Conservation (phyloP, 495 filamentous ascomycete species). For the Podospora sp. region DNA sequence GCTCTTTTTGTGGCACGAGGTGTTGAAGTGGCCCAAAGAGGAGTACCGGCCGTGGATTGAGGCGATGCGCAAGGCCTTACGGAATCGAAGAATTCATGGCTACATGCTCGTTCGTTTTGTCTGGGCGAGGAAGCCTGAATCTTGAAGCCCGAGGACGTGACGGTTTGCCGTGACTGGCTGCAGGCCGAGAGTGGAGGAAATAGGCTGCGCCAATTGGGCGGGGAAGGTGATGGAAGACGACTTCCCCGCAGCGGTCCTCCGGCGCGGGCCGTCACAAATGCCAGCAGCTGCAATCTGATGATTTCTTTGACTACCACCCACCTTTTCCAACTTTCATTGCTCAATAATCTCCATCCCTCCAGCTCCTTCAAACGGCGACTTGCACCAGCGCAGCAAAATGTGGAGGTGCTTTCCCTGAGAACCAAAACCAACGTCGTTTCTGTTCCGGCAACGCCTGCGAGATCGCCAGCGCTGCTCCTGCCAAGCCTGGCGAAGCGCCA, state of each 20-base stretch:
- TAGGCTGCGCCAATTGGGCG: neutral
- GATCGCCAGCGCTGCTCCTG: neutral
- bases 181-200: neutral
- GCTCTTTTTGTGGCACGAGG: constrained; percentile 9
- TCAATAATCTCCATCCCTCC: neutral
- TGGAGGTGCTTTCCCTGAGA: neutral
- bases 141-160: neutral
- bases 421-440: neutral
- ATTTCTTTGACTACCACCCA: neutral
- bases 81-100: constrained; percentile 9
- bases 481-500: neutral
- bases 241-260: neutral
- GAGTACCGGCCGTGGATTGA: constrained; percentile 3
- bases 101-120: constrained; percentile 10
- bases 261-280: neutral
- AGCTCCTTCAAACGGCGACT: neutral
- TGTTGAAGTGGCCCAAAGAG: constrained; percentile 7
- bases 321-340: neutral
- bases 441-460: constrained; percentile 10
- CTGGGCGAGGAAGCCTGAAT: constrained; percentile 3
- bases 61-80: constrained; percentile 1
- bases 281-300: neutral
- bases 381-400: neutral
- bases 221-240: neutral
- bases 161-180: neutral